These are phyloP conservation scores for Cryptococcus sp. DNA, from an alignment of 1,284 basidiomycete genomes.

Conservation along the genomic window DNA sequence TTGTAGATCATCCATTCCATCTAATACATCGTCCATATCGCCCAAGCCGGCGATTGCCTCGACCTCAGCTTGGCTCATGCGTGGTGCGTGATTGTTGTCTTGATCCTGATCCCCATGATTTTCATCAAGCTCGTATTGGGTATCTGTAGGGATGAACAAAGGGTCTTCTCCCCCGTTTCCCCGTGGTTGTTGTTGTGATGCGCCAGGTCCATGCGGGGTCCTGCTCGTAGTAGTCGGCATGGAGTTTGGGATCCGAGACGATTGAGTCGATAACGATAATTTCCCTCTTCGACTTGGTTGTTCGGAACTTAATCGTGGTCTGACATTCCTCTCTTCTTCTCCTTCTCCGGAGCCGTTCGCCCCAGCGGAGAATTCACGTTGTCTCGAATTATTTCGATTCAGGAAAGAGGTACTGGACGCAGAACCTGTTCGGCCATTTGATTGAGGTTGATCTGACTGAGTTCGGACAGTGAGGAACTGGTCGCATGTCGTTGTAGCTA, in stretches of 20 bases:
- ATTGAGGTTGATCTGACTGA: neutral
- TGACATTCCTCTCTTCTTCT: neutral
- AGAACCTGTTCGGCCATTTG: neutral
- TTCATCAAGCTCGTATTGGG: neutral
- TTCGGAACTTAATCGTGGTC: neutral
- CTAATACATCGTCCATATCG: neutral
- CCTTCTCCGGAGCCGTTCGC: neutral
- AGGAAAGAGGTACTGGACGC: neutral
- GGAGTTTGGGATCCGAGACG: neutral
- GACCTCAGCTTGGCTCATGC: neutral
- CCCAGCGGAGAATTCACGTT: neutral
- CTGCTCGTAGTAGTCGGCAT: neutral
- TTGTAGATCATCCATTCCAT: conserved; percentile 24
- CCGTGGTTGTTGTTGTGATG: neutral
- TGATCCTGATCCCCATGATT: neutral
- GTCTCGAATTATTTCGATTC: neutral
- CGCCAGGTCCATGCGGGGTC: neutral
- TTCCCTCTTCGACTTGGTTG: neutral
- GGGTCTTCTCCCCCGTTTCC: neutral
- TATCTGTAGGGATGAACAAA: neutral
- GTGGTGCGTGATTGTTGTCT: neutral
- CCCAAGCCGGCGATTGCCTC: neutral
- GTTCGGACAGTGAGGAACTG: conserved; percentile 25
- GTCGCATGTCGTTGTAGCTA: conserved; percentile 42
- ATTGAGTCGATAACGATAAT: neutral